Percentiles rank a stretch among this genome's conserved stretches.
Conservation (phyloP, 2,329 filamentous ascomycete species). For the Monilinia laxa region DNA sequence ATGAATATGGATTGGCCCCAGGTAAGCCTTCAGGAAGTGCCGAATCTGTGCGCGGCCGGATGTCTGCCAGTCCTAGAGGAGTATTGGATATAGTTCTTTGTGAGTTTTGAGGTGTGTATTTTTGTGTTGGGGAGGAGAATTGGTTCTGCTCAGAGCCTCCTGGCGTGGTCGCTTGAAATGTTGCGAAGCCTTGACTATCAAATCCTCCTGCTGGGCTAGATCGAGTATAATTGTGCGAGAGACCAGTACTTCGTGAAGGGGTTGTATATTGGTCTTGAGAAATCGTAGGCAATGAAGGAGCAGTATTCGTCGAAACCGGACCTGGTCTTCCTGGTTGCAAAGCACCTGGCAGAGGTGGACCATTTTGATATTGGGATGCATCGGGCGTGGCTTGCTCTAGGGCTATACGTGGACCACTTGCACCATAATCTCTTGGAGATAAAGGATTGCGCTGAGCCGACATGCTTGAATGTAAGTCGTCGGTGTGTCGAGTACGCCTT, state of each 20-base stretch:
- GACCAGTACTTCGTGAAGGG: conserved; percentile 64
- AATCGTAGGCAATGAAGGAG: conserved; percentile 58
- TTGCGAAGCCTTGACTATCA: conserved; percentile 52
- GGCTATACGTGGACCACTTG: conserved; percentile 53
- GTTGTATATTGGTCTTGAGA: conserved; percentile 59
- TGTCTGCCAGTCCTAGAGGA: conserved; percentile 87
- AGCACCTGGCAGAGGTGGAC: conserved; percentile 55
- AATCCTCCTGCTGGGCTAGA: conserved; percentile 72
- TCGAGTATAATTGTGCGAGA: conserved; percentile 75
- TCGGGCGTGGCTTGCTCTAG: conserved; percentile 57
- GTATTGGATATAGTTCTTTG: conserved; percentile 71
- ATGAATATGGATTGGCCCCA: conserved; percentile 56
- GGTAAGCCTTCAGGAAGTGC: conserved; percentile 70
- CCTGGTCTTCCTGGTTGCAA: conserved; percentile 59
- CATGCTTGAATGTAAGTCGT: conserved; percentile 49
- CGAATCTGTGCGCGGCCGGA: conserved; percentile 81
- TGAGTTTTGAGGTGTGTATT: conserved; percentile 56
- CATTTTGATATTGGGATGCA: conserved; percentile 47
- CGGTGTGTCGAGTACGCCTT: conserved; percentile 51
- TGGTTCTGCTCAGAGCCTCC: conserved; percentile 56
- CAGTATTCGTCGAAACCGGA: conserved; percentile 54
- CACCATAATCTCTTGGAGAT: conserved; percentile 48
- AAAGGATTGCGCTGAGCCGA: conserved; percentile 35
- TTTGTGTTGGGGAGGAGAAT: conserved; percentile 59
- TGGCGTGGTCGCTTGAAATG: conserved; percentile 65